Percentiles rank a stretch among this genome's conserved stretches.
phyloP scores from a whole-genome alignment of 2,329 filamentous ascomycete genomes.

The Spiromastix sp. region DNA sequence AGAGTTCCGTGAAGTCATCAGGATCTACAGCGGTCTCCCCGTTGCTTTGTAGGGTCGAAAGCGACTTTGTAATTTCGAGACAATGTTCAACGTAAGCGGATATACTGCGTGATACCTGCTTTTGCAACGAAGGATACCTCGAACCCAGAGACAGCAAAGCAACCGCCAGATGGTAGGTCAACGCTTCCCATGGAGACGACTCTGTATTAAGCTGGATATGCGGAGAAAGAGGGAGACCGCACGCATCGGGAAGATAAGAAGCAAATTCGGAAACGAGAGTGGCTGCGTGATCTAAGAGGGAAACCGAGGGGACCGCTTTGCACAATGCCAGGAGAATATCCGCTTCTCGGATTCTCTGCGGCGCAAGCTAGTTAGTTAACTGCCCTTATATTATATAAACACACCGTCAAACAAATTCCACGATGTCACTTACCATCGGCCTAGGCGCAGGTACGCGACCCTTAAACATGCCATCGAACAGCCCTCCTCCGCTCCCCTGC shows the following conservation, averaged over 20 bases:
- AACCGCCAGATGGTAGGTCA: conserved; percentile 67
- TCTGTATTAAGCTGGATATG: conserved; percentile 78
- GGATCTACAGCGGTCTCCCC: conserved; percentile 40
- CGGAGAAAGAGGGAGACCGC: conserved; percentile 63
- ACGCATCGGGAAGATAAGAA: conserved; percentile 77
- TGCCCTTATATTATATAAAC: no score
- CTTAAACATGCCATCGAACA: conserved; percentile 27
- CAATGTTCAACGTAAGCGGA: conserved; percentile 65
- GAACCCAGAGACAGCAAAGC: conserved; percentile 74
- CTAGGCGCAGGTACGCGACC: conserved; percentile 26
- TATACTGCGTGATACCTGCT: conserved; percentile 55
- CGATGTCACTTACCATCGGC: conserved; percentile 25
- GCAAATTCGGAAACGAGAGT: conserved; percentile 69
- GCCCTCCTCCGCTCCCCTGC: conserved; percentile 18
- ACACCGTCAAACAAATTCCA: neutral
- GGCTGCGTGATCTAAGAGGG: conserved; percentile 60
- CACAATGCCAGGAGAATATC: conserved; percentile 87
- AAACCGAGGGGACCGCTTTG: conserved; percentile 71
- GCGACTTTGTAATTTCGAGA: conserved; percentile 46
- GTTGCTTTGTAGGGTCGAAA: conserved; percentile 46
- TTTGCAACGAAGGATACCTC: conserved; percentile 58
- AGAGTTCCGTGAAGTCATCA: conserved; percentile 44
- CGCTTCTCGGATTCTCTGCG: conserved; percentile 73
- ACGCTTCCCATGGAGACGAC: conserved; percentile 77
- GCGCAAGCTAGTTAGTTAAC: conserved; percentile 3